Percentiles rank a stretch among this genome's conserved stretches.
These are phyloP conservation scores for Kokia cookei DNA, from an alignment of 441 rosid species.

Conservation along the genomic window DNA sequence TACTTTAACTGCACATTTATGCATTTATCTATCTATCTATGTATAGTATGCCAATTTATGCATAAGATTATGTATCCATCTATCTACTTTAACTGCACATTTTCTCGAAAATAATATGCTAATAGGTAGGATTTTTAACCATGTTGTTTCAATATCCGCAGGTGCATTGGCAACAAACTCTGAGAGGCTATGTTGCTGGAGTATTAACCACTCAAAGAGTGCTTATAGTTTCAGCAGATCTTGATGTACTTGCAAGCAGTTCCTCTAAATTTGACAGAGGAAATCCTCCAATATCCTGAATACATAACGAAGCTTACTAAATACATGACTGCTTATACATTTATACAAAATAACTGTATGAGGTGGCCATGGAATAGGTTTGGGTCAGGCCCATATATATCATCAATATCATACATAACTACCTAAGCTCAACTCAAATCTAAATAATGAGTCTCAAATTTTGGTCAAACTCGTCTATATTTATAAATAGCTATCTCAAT, in stretches of 20 bases:
- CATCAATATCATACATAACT: too few relatives aligned
- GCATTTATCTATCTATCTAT: neutral
- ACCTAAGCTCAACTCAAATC: too few relatives aligned
- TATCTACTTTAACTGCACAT: neutral
- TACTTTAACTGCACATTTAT: neutral
- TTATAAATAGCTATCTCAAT: too few relatives aligned
- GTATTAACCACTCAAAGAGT: slow-evolving; percentile 88
- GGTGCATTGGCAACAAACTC: slow-evolving; percentile 99
- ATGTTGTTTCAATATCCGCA: slow-evolving; percentile 16
- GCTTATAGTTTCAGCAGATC: slow-evolving; percentile 87
- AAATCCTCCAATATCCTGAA: slow-evolving; percentile 92
- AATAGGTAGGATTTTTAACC: neutral
- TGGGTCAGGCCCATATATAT: too few relatives aligned
- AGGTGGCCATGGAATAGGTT: too few relatives aligned
- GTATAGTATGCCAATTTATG: neutral
- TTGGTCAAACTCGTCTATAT: too few relatives aligned
- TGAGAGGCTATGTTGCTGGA: slow-evolving; percentile 90
- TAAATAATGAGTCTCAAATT: too few relatives aligned
- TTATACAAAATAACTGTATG: neutral
- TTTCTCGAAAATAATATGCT: neutral
- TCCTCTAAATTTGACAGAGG: slow-evolving; percentile 87
- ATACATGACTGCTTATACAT: neutral
- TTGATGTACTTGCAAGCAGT: slow-evolving; percentile 82
- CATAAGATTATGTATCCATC: neutral
- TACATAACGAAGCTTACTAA: neutral